A percentile compares a stretch with the other conserved stretches of the same genome.
Conservation (phyloP, 2,329 filamentous ascomycete genomes). For the Chaetomium sp. region DNA sequence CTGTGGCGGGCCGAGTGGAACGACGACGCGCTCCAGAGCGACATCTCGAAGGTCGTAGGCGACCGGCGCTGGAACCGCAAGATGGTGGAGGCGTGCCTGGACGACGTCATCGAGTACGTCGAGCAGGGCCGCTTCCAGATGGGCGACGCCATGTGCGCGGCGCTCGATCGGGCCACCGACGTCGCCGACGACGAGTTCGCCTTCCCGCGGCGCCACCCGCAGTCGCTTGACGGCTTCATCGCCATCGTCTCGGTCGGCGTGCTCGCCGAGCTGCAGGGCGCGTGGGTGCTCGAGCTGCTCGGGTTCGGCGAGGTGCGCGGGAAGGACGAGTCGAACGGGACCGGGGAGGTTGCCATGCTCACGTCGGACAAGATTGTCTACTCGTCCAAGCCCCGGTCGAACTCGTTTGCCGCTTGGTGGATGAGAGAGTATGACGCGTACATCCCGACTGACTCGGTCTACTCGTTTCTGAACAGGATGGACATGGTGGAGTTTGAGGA, state of each 20-base stretch:
- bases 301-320: conserved; percentile 31
- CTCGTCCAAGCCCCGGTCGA: conserved; percentile 3
- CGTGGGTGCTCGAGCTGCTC: conserved; percentile 32
- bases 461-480: conserved; percentile 21
- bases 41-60: conserved; percentile 20
- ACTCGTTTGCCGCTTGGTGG: conserved; percentile 30
- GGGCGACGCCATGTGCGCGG: conserved; percentile 30
- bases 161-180: conserved; percentile 29
- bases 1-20: conserved; percentile 27
- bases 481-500: conserved; percentile 26
- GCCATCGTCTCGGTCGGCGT: conserved; percentile 31
- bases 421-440: conserved; percentile 25
- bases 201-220: conserved; percentile 29
- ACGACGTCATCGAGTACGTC: conserved; percentile 30
- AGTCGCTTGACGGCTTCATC: conserved; percentile 31
- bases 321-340: conserved; percentile 13
- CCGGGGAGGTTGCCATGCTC: conserved; percentile 24
- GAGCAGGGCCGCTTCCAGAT: conserved; percentile 27
- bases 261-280: conserved; percentile 31
- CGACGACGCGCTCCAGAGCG: conserved; percentile 27
- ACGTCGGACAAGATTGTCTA: conserved; percentile 27
- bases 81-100: conserved; percentile 29
- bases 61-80: conserved; percentile 28
- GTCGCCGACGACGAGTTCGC: conserved; percentile 29
- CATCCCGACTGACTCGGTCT: conserved; percentile 26